Conservation (phyloP, 148 eudicot species). For the Cornus suecica region DNA sequence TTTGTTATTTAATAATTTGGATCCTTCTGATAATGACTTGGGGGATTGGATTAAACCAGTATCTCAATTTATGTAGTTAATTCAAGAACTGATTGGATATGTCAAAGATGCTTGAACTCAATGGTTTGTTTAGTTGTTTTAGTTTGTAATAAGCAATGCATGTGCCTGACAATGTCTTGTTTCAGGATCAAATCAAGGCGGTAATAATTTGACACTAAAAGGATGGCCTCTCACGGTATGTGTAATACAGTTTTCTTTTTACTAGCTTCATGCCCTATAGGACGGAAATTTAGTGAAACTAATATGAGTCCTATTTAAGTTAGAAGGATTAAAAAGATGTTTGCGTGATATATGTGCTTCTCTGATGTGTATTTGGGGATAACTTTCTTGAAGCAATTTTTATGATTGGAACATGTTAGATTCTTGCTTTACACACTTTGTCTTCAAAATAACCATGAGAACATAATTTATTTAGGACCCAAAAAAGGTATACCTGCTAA, state of each 20-base stretch:
- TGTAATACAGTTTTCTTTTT: conserved; percentile 1
- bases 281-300: background rate
- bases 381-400: background rate
- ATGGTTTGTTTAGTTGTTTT: background rate
- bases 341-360: background rate
- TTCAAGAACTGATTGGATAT: background rate
- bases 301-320: background rate
- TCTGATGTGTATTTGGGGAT: background rate
- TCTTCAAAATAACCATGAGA: background rate
- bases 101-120: background rate
- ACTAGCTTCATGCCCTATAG: background rate
- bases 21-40: background rate
- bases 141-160: background rate
- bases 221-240: conserved; percentile 88
- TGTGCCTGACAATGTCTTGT: conserved; percentile 25
- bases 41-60: background rate
- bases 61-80: conserved; percentile 7
- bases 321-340: background rate
- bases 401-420: too few species aligned
- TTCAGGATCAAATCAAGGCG: conserved; percentile 63
- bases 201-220: conserved; percentile 63
- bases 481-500: background rate
- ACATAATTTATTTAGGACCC: background rate
- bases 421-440: background rate
- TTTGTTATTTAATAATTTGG: background rate